phyloP scores from a whole-genome alignment of 2,329 filamentous ascomycete genomes.

The Diaporthe australafricana region DNA sequence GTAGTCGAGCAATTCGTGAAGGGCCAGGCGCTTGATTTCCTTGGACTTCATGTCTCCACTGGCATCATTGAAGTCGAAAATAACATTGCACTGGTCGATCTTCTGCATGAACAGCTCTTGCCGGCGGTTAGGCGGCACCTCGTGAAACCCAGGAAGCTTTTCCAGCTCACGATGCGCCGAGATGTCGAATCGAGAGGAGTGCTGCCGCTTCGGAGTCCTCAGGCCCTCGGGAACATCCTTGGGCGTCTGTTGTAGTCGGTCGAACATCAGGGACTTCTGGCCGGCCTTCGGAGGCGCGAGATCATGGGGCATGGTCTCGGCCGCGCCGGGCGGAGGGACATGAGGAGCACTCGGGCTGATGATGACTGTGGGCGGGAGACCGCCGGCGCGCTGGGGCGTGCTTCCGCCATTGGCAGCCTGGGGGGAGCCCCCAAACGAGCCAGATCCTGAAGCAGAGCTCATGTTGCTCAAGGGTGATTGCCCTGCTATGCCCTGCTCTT shows the following conservation, averaged over 20 bases:
- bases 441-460: conserved; percentile 35
- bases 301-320: conserved; percentile 98
- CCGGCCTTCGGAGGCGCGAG: conserved; percentile 93
- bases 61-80: conserved; percentile 99
- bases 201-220: conserved; percentile 93
- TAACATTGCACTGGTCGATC: conserved; percentile 99
- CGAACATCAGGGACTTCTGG: conserved; percentile 88
- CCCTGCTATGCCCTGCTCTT: conserved; percentile 51
- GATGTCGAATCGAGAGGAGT: conserved; percentile 97
- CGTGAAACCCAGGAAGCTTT: conserved; percentile 97
- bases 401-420: conserved; percentile 63
- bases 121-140: conserved; percentile 92
- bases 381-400: conserved; percentile 72
- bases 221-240: conserved; percentile 97
- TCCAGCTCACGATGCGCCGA: conserved; percentile 96
- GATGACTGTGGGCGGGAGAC: conserved; percentile 86
- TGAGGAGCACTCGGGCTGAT: conserved; percentile 96
- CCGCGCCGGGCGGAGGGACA: conserved; percentile 88
- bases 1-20: conserved; percentile 97
- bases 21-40: conserved; percentile 96
- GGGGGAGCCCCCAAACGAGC: conserved; percentile 46
- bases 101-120: conserved; percentile 99
- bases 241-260: conserved; percentile 90
- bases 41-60: conserved; percentile 99
- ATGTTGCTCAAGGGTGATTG: conserved; percentile 44